These are phyloP conservation scores for Spergularia bocconei DNA, from an alignment of 148 eudicot species.

Conservation along the genomic window DNA sequence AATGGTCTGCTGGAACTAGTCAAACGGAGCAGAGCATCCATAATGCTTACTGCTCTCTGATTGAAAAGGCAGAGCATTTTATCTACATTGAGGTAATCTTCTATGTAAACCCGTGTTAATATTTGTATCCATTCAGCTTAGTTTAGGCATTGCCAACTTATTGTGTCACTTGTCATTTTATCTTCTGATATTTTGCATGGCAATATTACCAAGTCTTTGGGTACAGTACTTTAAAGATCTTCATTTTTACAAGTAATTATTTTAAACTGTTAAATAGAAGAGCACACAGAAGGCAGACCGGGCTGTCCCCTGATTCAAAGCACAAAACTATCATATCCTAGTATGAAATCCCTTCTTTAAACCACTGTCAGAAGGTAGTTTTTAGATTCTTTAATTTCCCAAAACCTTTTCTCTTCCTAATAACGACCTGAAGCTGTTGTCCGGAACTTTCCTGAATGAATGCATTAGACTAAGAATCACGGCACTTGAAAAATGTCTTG, in stretches of 20 bases:
- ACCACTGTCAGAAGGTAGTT: too few relatives aligned
- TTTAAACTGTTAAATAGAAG: too few relatives aligned
- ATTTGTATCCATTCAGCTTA: not conserved
- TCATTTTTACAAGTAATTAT: not conserved
- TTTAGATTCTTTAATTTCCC: too few relatives aligned
- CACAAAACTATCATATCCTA: too few relatives aligned
- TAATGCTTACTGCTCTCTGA: constrained; percentile 88
- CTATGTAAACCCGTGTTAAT: not conserved
- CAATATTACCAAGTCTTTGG: not conserved
- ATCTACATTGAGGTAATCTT: constrained; percentile 81
- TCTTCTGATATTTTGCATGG: not conserved
- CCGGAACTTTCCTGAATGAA: too few relatives aligned
- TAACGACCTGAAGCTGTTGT: too few relatives aligned
- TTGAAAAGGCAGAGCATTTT: constrained; percentile 89
- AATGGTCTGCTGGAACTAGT: constrained; percentile 99
- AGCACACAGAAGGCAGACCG: too few relatives aligned
- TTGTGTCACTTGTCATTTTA: not conserved
- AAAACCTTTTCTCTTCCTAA: too few relatives aligned
- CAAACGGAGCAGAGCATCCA: constrained; percentile 96
- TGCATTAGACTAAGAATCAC: too few relatives aligned
- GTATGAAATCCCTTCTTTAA: too few relatives aligned
- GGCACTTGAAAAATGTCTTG: too few relatives aligned
- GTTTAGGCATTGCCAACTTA: not conserved
- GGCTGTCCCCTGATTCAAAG: too few relatives aligned
- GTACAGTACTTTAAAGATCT: not conserved